These are phyloP conservation scores for Laburnicola sp. DNA, from an alignment of 2,329 filamentous ascomycete species.

Conservation along the genomic window DNA sequence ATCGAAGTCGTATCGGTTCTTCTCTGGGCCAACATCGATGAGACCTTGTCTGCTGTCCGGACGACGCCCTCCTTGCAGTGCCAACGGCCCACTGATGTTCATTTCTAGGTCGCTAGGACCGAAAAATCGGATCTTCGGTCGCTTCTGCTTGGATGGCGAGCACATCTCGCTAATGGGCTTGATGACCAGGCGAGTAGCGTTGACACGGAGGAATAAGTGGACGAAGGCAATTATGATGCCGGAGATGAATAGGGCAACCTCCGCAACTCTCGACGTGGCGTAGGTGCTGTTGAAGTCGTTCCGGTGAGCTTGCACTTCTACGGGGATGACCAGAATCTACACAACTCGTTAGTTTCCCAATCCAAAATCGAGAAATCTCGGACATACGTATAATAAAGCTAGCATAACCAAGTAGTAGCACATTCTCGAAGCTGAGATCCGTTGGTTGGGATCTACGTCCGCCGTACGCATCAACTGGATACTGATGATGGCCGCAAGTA, in stretches of 20 bases:
- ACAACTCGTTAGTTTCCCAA: constrained; percentile 7
- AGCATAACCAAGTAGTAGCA: constrained; percentile 67
- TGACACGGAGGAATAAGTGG: constrained; percentile 68
- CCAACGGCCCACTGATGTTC: constrained; percentile 46
- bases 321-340: constrained; percentile 64
- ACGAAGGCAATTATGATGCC: constrained; percentile 67
- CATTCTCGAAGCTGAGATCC: constrained; percentile 68
- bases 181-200: constrained; percentile 60
- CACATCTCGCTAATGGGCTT: constrained; percentile 53
- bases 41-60: constrained; percentile 42
- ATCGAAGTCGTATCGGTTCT: constrained; percentile 42
- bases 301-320: constrained; percentile 59
- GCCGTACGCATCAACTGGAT: constrained; percentile 59
- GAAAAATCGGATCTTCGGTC: constrained; percentile 55
- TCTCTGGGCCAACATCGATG: constrained; percentile 44
- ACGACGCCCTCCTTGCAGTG: constrained; percentile 36
- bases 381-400: constrained; percentile 54
- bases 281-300: constrained; percentile 48
- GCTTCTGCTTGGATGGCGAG: constrained; percentile 46
- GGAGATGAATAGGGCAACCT: constrained; percentile 67
- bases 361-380: constrained; percentile 43
- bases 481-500: constrained; percentile 59
- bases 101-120: constrained; percentile 49
- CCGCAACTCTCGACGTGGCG: constrained; percentile 64
- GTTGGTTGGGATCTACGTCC: constrained; percentile 61